Evolutionary conservation across 805 yeast genomes (phyloP), one percentile per base, ranked within the genome.

Genomic region (Geotrichum ghanense): DNA sequence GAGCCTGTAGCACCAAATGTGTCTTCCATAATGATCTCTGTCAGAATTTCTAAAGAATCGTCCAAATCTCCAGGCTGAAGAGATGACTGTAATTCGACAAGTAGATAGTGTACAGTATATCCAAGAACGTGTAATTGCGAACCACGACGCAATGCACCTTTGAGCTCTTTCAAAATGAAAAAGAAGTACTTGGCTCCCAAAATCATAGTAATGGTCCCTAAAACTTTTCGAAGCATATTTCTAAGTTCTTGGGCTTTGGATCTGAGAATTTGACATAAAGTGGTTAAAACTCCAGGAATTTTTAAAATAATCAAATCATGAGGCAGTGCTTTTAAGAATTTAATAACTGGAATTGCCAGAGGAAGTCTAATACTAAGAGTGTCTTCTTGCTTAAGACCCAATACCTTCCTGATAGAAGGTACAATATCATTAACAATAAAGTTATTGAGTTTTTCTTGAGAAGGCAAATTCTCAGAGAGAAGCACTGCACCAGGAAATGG

Each of bases 51-150:
- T 3, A 81, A 75, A 44, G 70, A 62, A 9, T 78, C 71, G 61
- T 88, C 92, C 40, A 90, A 66, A 49, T 85, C 95, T 5, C 95
- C 94, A 52, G 76, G 83, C 0, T 58, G 49, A 40, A 85, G 62
- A 3, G 53, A 50, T 10, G 58, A 52, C 3, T 67, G 61, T 53
- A 84, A 65, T 6, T 76, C 71, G 1, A 75, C 74, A 45, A 92
- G 64, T 34, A 90, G 65, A 43, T 79, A 70, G 63, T 92, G 96
- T 3, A 86, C 76, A 1, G 97, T 85, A 65, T 70, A 92, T 57
- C 96, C 87, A 55, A 92, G 74, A 49, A 92, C 87, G 64, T 92
- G 98, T 45, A 88, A 76, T 60, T 92, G 97, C 12, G 95, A 85
- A 22, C 98, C 98, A 58, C 94, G 72, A 3, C 81, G 73, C 46